Conservation (phyloP, 371 early-diverging fungal genomes). For the Saksenaea oblongispora region DNA sequence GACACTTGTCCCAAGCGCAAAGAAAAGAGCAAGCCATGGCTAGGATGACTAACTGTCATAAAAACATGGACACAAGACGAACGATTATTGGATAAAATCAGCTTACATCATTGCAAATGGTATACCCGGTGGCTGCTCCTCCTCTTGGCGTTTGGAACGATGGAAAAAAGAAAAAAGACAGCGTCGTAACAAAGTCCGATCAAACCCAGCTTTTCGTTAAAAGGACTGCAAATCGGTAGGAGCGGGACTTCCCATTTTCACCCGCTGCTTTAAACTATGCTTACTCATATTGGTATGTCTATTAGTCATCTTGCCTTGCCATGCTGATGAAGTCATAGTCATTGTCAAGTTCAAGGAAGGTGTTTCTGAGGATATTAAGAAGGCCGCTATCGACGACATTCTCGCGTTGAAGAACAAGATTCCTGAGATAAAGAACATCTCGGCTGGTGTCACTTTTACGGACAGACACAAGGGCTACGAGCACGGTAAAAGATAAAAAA, state of each 20-base stretch:
- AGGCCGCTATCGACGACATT: conserved; percentile 22
- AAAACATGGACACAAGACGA: too few species aligned
- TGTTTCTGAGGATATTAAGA: conserved; percentile 22
- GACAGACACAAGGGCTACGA: conserved; percentile 49
- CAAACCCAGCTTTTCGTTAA: too few species aligned
- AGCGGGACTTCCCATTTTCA: neutral
- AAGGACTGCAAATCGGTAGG: too few species aligned
- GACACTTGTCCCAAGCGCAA: too few species aligned
- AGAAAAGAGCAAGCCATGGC: too few species aligned
- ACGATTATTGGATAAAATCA: too few species aligned
- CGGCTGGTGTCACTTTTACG: conserved; percentile 52
- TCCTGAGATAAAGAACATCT: conserved; percentile 28
- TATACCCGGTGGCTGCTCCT: too few species aligned
- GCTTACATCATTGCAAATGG: too few species aligned
- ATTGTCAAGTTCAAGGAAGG: conserved; percentile 50
- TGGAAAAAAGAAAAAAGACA: too few species aligned
- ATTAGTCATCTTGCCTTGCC: neutral
- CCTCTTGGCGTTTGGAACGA: too few species aligned
- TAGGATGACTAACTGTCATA: too few species aligned
- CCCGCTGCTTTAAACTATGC: neutral
- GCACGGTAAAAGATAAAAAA: conserved; percentile 27
- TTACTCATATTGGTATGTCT: neutral
- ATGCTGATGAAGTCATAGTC: conserved; percentile 16
- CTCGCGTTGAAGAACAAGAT: conserved; percentile 39
- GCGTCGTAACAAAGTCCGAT: too few species aligned